Evolutionary conservation across 176 grass and related monocot species (phyloP).

Genomic region (Musa itinerans): DNA sequence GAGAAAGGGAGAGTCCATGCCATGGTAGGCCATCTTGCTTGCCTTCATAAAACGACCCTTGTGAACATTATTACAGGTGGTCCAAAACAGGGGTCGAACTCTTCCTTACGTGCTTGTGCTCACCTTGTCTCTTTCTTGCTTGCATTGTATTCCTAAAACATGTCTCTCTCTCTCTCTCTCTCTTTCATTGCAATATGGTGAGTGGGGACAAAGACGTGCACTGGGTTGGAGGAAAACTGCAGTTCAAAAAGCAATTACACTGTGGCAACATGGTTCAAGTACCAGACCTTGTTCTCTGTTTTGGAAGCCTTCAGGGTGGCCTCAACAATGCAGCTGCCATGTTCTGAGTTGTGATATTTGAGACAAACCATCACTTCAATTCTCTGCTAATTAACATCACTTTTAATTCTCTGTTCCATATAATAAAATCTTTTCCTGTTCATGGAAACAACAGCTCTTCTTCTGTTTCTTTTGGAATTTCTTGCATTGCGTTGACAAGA

Average conservation of each 20-base stretch:
- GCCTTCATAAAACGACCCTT: background rate
- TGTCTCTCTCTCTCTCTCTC: background rate
- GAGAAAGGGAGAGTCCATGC: slow-evolving; percentile 1
- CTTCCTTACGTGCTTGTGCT: background rate
- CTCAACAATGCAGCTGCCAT: background rate
- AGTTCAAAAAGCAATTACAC: slow-evolving; percentile 5
- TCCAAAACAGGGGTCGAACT: background rate
- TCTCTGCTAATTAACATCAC: background rate
- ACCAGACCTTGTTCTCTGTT: background rate
- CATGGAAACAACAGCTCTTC: too few species aligned
- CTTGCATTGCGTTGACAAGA: too few species aligned
- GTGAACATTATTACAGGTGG: background rate
- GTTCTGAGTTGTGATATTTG: background rate
- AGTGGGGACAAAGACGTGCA: background rate
- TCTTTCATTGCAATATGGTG: background rate
- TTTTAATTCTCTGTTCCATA: background rate
- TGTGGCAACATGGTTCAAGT: background rate
- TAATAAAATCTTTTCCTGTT: too few species aligned
- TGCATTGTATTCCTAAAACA: slow-evolving; percentile 4
- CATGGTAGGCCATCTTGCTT: background rate
- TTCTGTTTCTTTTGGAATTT: too few species aligned
- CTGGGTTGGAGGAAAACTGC: background rate
- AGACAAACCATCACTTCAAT: background rate
- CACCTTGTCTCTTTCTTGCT: background rate
- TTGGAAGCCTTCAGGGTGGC: background rate